Evolutionary conservation across 768 basidiomycete species (phyloP).

Genomic region (Phaeolepiota aurea): DNA sequence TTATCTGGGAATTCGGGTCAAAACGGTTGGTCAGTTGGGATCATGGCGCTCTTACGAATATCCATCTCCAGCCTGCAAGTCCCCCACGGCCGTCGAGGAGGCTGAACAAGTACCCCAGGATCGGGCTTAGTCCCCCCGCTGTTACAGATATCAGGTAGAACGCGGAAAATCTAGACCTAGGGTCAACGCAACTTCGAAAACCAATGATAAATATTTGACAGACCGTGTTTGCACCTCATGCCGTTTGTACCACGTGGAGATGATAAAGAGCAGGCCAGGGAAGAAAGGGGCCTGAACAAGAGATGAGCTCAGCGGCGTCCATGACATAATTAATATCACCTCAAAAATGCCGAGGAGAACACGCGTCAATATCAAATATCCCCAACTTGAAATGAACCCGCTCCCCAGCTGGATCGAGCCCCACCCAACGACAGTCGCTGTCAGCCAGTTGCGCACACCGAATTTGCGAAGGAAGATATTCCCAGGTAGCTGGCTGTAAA

Average conservation of each 20-base stretch:
- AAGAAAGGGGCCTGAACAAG: constrained; percentile 33
- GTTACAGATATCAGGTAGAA: constrained; percentile 33
- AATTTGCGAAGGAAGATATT: constrained; percentile 33
- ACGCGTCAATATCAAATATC: constrained; percentile 28
- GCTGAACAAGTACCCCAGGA: constrained; percentile 34
- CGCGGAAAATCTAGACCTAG: constrained; percentile 28
- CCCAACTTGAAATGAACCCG: constrained; percentile 36
- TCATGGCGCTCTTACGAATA: constrained; percentile 26
- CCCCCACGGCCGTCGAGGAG: constrained; percentile 28
- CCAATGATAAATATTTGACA: too few relatives aligned
- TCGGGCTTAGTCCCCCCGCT: constrained; percentile 31
- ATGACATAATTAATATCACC: constrained; percentile 13
- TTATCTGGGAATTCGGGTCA: constrained; percentile 21
- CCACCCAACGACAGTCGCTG: constrained; percentile 32
- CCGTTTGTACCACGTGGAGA: constrained; percentile 40
- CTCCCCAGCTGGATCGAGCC: constrained; percentile 35
- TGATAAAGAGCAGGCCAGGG: constrained; percentile 36
- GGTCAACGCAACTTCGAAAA: too few relatives aligned
- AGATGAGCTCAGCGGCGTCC: too few relatives aligned
- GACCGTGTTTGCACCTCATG: constrained; percentile 38
- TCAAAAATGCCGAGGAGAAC: constrained; percentile 37
- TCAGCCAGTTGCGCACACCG: constrained; percentile 36
- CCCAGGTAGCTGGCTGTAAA: constrained; percentile 33
- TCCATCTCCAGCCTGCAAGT: constrained; percentile 42
- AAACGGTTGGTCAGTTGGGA: background rate